Percentiles rank a stretch among this genome's conserved stretches.
phyloP scores from a whole-genome alignment of 169 alveolate species.

The Plasmodium gaboni region DNA sequence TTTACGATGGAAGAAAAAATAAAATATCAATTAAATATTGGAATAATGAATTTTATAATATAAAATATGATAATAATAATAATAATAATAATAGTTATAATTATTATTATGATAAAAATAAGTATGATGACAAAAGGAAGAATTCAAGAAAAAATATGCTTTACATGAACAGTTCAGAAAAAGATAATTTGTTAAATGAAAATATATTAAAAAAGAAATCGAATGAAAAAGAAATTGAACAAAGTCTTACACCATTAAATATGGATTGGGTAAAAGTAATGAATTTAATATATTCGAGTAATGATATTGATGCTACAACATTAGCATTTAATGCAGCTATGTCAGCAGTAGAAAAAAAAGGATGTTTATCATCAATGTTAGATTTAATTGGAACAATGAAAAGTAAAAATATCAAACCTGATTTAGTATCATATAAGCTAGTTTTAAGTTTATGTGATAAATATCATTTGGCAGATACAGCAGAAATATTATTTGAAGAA shows the following conservation, averaged over 20 bases:
- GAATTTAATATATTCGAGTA: slow-evolving; percentile 45
- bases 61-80: not conserved
- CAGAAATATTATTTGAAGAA: slow-evolving; percentile 65
- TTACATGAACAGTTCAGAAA: not conserved
- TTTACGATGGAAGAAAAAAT: too few species aligned
- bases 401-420: slow-evolving; percentile 75
- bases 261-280: slow-evolving; percentile 75
- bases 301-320: slow-evolving; percentile 54
- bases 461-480: slow-evolving; percentile 58
- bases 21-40: too few species aligned
- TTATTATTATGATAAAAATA: not conserved
- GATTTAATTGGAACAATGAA: slow-evolving; percentile 70
- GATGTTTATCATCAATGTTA: slow-evolving; percentile 44
- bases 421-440: slow-evolving; percentile 53
- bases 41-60: too few species aligned
- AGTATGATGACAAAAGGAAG: not conserved
- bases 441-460: slow-evolving; percentile 52
- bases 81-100: not conserved
- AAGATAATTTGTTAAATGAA: slow-evolving; percentile 1
- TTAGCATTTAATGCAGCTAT: slow-evolving; percentile 67
- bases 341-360: slow-evolving; percentile 74
- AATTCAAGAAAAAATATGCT: not conserved
- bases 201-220: slow-evolving; percentile 38
- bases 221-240: slow-evolving; percentile 38
- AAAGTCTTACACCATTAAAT: slow-evolving; percentile 52